These are phyloP conservation scores for Plasmodium yoelii DNA, from an alignment of 169 alveolate genomes.

Conservation along the genomic window DNA sequence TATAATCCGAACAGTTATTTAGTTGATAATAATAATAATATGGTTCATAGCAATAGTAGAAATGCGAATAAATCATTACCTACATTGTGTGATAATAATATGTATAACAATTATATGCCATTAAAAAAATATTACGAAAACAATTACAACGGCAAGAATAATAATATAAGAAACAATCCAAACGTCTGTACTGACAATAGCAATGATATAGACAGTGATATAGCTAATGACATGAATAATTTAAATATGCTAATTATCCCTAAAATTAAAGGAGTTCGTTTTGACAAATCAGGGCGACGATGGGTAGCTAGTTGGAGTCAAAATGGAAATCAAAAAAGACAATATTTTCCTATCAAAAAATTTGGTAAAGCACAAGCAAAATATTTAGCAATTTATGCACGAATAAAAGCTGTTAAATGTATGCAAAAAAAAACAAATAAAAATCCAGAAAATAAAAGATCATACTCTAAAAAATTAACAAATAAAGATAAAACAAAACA, in stretches of 20 bases:
- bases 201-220: neutral
- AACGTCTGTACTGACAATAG: neutral
- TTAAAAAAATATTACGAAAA: neutral
- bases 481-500: slow-evolving; percentile 17
- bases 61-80: neutral
- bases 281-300: slow-evolving; percentile 85
- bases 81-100: slow-evolving; percentile 8
- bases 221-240: neutral
- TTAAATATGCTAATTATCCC: slow-evolving; percentile 36
- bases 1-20: slow-evolving; percentile 9
- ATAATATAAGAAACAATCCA: neutral
- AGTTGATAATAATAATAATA: neutral
- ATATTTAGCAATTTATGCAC: slow-evolving; percentile 84
- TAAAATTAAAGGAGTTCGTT: slow-evolving; percentile 85
- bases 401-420: slow-evolving; percentile 83
- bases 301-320: slow-evolving; percentile 90
- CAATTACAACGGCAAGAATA: neutral
- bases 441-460: slow-evolving; percentile 8
- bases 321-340: slow-evolving; percentile 87
- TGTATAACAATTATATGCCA: neutral
- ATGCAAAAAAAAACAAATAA: slow-evolving; percentile 47
- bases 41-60: neutral
- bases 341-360: slow-evolving; percentile 84
- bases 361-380: slow-evolving; percentile 86
- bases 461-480: slow-evolving; percentile 4